Percentiles rank a stretch among this genome's conserved stretches.
Conservation (phyloP, 2,329 filamentous ascomycete genomes). For the Metarhizium anisopliae region DNA sequence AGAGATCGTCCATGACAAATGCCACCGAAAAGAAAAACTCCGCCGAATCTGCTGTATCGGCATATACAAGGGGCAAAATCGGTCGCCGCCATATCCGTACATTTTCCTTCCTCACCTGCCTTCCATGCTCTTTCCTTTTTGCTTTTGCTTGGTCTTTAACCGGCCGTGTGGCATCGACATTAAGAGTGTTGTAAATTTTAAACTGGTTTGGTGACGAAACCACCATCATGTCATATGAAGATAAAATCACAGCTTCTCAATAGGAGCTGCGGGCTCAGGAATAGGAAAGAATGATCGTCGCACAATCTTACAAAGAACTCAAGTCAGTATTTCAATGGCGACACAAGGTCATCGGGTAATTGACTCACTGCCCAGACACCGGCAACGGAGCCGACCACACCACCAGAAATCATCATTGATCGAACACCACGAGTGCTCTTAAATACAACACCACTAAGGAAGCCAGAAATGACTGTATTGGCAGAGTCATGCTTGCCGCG, state of each 20-base stretch:
- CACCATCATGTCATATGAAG: slow-evolving; percentile 15
- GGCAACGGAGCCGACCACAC: slow-evolving; percentile 77
- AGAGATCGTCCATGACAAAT: slow-evolving; percentile 34
- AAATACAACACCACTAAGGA: slow-evolving; percentile 85
- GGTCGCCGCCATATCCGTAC: neutral
- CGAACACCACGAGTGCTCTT: slow-evolving; percentile 87
- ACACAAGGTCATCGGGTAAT: neutral
- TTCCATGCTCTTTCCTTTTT: slow-evolving; percentile 6
- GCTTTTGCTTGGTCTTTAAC: slow-evolving; percentile 7
- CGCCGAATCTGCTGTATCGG: slow-evolving; percentile 17
- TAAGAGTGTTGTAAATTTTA: neutral
- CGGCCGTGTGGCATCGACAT: neutral
- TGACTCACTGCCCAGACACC: slow-evolving; percentile 80
- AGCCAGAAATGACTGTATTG: slow-evolving; percentile 82
- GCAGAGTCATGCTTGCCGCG: slow-evolving; percentile 81
- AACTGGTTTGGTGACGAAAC: slow-evolving; percentile 36
- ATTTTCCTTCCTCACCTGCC: neutral
- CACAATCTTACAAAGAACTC: slow-evolving; percentile 18
- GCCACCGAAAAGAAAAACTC: slow-evolving; percentile 7
- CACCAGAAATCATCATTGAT: slow-evolving; percentile 91
- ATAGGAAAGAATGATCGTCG: slow-evolving; percentile 34
- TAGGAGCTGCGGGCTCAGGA: slow-evolving; percentile 19
- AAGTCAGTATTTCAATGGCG: slow-evolving; percentile 3
- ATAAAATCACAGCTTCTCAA: slow-evolving; percentile 19
- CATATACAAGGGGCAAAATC: slow-evolving; percentile 19